Percentiles rank a stretch among this genome's conserved stretches.
phyloP scores from a whole-genome alignment of 805 yeast genomes.

The Tetrapisispora phaffii region DNA sequence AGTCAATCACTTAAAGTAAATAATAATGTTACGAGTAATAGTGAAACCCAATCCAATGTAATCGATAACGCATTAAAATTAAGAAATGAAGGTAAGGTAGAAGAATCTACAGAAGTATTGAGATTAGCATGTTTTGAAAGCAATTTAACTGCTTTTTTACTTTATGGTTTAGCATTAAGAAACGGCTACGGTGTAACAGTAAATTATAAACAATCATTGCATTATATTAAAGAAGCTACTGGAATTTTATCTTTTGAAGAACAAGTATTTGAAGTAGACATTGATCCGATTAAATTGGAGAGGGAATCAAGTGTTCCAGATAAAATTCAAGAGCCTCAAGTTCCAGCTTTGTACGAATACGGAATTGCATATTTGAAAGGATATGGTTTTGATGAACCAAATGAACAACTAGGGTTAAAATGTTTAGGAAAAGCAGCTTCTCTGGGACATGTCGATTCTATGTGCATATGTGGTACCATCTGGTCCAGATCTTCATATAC shows the following conservation, averaged over 20 bases:
- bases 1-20: neutral
- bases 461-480: slow-evolving; percentile 58
- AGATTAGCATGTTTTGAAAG: slow-evolving; percentile 57
- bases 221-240: slow-evolving; percentile 51
- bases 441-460: slow-evolving; percentile 57
- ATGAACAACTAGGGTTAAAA: slow-evolving; percentile 48
- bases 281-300: slow-evolving; percentile 31
- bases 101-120: slow-evolving; percentile 61
- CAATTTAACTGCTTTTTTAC: slow-evolving; percentile 52
- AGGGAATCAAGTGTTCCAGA: slow-evolving; percentile 26
- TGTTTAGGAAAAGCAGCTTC: slow-evolving; percentile 56
- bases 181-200: slow-evolving; percentile 59
- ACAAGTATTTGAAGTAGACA: slow-evolving; percentile 14
- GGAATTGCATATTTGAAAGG: slow-evolving; percentile 50
- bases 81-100: slow-evolving; percentile 47
- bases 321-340: slow-evolving; percentile 34
- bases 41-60: neutral
- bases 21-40: neutral
- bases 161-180: slow-evolving; percentile 58
- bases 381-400: slow-evolving; percentile 37
- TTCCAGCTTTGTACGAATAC: slow-evolving; percentile 49
- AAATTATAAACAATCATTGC: slow-evolving; percentile 44
- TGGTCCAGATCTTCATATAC: slow-evolving; percentile 47
- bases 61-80: slow-evolving; percentile 34
- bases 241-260: slow-evolving; percentile 25